Evolutionary conservation across 495 filamentous ascomycete genomes (phyloP), one percentile per base, ranked within the genome.

Genomic region (Aspergillus biplanus): DNA sequence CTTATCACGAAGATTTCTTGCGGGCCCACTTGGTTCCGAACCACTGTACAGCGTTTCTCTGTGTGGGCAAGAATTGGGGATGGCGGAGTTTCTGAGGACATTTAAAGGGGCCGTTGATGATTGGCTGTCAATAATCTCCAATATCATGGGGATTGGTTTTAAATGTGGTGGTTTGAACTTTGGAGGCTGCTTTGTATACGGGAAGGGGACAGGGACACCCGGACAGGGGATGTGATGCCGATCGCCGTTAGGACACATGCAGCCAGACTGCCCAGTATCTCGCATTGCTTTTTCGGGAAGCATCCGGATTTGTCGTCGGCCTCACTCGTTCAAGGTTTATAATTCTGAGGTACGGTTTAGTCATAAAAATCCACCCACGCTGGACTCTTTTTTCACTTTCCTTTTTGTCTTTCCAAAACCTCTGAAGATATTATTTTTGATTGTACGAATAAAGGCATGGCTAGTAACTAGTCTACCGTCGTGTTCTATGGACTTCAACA

Each of bases 1-100:
- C 67, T 69, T 69, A 69, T 69, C 67, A 64, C 16, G 54, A 53
- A 48, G 61, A 49, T 21, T 63, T 63, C 61, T 65, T 50, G 50
- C 64, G 27, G 67, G 57, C 59, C 66, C 66, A 69, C 66, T 68
- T 60, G 44, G 61, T 63, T 48, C 56, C 59, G 55, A 57, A 16
- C 50, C 8, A 59, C 33, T 47, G 59, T 32, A 54, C 52, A 27
- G 52, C 21, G 27, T 11, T 33, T n/a, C 27, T 5, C 52, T 32
- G 32, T 33, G 16, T 15, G 27, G 27, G 33, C 47, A 9, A 49
- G n/a, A 16, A 49, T 21, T 1, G 46, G 15, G 15, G 46, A 49
- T 16, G 18, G 46, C 15, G 0, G 46, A 49, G 4, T 18, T 12
- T 18, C 15, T 27, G 35, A 39, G 52, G 18, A 16, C 13, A 52